Evolutionary conservation across 2,329 filamentous ascomycete species (phyloP), one percentile per base, ranked within the genome.

Genomic region (Diaporthe vexans): DNA sequence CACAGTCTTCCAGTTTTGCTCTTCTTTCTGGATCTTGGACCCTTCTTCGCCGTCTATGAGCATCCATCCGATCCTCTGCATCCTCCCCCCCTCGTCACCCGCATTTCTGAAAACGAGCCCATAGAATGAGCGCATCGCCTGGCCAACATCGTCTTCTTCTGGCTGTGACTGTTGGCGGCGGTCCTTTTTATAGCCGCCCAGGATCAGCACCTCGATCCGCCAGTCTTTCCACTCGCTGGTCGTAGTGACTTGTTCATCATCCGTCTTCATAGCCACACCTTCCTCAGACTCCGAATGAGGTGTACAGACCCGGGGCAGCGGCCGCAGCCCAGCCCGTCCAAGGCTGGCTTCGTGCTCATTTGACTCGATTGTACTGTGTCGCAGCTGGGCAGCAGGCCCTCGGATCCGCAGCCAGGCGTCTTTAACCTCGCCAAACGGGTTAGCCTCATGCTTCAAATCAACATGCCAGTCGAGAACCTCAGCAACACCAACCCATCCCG

Each of bases 361-460:
- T 19, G 35, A 33, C 35, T 35, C 63, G 19, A 33, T 21, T 19
- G 58, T 37, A 43, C 35, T 71, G 19, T 40, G 61, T 52, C 26
- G 75, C 61, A 76, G 72, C 15, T 65, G 43, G 33, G 65, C 26
- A 0, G 75, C n/a, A 13, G 77, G 77, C 13, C 69, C 76, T 24
- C 52, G 72, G 56, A 78, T 48, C 17, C 57, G 72, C 17, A 78
- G 68, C 76, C 75, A 77, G 8, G 76, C 77, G 37, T 54, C 35
- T 24, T 70, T 58, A 4, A 77, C 65, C 54, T 76, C 74, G 9
- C 77, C 77, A 43, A 59, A 77, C 1, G 77, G 76, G 68, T 77
- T 74, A 24, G 69, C 35, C 15, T 48, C 40, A 40, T 73, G 71
- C 26, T 73, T 75, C 52, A 74, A 61, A 7, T 75, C 65, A 21